A percentile compares a stretch with the other conserved stretches of the same genome.
phyloP scores from a whole-genome alignment of 2,329 filamentous ascomycete genomes.

The Venturia oleaginea region DNA sequence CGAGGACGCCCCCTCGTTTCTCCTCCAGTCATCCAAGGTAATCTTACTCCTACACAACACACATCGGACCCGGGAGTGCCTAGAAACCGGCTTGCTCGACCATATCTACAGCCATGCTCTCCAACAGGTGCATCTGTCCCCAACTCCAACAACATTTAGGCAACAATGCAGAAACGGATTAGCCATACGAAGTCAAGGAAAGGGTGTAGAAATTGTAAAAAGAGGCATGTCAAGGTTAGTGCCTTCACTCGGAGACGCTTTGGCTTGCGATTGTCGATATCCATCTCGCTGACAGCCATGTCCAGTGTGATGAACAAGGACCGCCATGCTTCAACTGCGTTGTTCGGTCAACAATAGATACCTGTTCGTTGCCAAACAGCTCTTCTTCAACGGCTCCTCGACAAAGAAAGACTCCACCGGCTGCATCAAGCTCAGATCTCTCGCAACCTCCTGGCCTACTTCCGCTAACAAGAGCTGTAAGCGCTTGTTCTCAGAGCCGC shows the following conservation, averaged over 20 bases:
- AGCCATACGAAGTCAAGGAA: slow-evolving; percentile 35
- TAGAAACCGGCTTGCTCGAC: background rate
- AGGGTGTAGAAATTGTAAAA: slow-evolving; percentile 34
- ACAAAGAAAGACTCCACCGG: background rate
- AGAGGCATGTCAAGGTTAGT: slow-evolving; percentile 32
- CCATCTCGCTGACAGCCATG: background rate
- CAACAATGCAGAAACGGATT: slow-evolving; percentile 21
- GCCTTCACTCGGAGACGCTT: background rate
- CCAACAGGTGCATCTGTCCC: background rate
- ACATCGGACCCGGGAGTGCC: background rate
- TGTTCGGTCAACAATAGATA: slow-evolving; percentile 17
- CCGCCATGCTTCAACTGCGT: slow-evolving; percentile 29
- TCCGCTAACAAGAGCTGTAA: background rate
- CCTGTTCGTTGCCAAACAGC: slow-evolving; percentile 8
- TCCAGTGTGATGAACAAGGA: slow-evolving; percentile 30
- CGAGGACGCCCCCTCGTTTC: background rate
- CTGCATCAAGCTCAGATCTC: background rate
- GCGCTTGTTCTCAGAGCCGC: slow-evolving; percentile 2
- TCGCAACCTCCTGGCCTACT: background rate
- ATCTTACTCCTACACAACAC: background rate
- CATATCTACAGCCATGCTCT: background rate
- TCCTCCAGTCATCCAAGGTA: background rate
- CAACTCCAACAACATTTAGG: background rate
- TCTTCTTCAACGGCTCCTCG: background rate
- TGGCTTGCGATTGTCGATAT: background rate